Evolutionary conservation across 2,329 filamentous ascomycete species (phyloP).

Genomic region (Fusarium sp.): DNA sequence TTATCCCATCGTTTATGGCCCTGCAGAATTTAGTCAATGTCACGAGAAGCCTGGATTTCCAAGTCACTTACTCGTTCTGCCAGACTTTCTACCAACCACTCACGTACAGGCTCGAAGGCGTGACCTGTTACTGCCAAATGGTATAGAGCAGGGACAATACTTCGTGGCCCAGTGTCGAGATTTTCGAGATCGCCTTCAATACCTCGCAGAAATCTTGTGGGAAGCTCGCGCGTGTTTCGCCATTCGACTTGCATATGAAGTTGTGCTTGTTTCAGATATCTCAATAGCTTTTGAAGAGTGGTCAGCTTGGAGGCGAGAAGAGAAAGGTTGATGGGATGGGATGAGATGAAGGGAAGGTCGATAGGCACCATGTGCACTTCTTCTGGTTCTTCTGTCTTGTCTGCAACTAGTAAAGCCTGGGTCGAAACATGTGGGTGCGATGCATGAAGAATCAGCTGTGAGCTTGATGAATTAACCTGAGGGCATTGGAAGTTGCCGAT

Average conservation of each 20-base stretch:
- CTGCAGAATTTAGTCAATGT: constrained; percentile 53
- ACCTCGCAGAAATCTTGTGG: constrained; percentile 78
- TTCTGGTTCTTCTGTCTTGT: constrained; percentile 46
- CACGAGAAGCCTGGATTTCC: not conserved
- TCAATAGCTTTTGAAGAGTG: constrained; percentile 83
- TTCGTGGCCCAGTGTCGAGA: constrained; percentile 62
- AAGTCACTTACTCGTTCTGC: constrained; percentile 72
- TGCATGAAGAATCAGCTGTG: constrained; percentile 66
- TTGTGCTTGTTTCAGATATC: constrained; percentile 85
- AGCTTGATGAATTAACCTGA: constrained; percentile 41
- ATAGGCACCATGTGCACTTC: constrained; percentile 72
- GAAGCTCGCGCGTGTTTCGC: constrained; percentile 82
- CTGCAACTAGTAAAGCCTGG: constrained; percentile 72
- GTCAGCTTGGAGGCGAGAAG: constrained; percentile 88
- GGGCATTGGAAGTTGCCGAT: constrained; percentile 72
- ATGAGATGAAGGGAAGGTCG: constrained; percentile 83
- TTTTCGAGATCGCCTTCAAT: constrained; percentile 79
- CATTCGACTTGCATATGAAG: constrained; percentile 83
- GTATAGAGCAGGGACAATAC: constrained; percentile 80
- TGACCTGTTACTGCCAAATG: constrained; percentile 87
- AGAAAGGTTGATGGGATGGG: constrained; percentile 81
- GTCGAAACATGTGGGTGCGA: constrained; percentile 80
- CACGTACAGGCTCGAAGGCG: constrained; percentile 76
- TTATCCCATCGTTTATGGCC: constrained; percentile 97
- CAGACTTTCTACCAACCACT: constrained; percentile 89